Conservation (phyloP, 1,139 yeast genomes). For the Yamadazyma sp. region DNA sequence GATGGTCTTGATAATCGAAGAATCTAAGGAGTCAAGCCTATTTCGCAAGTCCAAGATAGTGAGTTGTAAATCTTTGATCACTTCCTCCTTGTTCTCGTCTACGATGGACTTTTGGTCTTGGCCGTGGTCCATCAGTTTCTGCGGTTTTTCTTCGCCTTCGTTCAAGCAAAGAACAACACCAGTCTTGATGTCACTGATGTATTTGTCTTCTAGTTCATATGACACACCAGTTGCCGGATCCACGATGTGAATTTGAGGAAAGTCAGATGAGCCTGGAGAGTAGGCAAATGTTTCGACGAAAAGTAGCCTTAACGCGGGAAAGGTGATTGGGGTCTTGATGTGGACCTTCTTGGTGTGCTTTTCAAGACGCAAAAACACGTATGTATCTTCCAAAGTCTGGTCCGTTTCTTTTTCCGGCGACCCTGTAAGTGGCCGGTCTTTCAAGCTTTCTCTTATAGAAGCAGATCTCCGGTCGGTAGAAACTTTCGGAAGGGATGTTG, state of each 20-base stretch:
- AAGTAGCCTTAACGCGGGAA: slow-evolving; percentile 65
- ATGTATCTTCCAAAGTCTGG: slow-evolving; percentile 5
- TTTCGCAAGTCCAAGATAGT: slow-evolving; percentile 8
- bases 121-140: slow-evolving; percentile 10
- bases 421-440: slow-evolving; percentile 17
- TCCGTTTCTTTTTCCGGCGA: slow-evolving; percentile 5
- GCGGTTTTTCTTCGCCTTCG: slow-evolving; percentile 31
- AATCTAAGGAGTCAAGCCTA: slow-evolving; percentile 10
- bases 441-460: slow-evolving; percentile 11
- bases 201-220: slow-evolving; percentile 78
- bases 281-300: slow-evolving; percentile 89
- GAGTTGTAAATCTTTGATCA: slow-evolving; percentile 8
- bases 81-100: slow-evolving; percentile 17
- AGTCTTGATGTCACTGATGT: slow-evolving; percentile 53
- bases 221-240: slow-evolving; percentile 60
- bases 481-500: slow-evolving; percentile 24
- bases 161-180: slow-evolving; percentile 64
- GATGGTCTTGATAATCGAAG: slow-evolving; percentile 6
- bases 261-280: slow-evolving; percentile 66
- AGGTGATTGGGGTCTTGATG: slow-evolving; percentile 51
- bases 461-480: slow-evolving; percentile 10
- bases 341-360: slow-evolving; percentile 62
- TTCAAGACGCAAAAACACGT: slow-evolving; percentile 56
- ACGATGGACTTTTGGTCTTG: not conserved
- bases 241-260: slow-evolving; percentile 79